Evolutionary conservation across 495 filamentous ascomycete genomes (phyloP).

Genomic region (Neurospora sp.): DNA sequence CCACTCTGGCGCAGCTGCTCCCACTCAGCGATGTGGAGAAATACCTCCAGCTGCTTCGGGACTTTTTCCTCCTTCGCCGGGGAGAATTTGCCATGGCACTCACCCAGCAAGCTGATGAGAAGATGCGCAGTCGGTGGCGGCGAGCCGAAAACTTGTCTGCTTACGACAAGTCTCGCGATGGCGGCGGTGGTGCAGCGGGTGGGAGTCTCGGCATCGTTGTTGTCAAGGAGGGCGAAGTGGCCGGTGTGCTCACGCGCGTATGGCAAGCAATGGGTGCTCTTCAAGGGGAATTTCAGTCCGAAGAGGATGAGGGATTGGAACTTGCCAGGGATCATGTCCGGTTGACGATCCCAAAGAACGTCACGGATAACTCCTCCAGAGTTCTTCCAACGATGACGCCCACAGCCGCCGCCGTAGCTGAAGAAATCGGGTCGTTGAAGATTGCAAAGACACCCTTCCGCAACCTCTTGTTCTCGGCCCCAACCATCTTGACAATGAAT

Average conservation of each 20-base stretch:
- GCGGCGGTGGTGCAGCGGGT: slow-evolving; percentile 3
- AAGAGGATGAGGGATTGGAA: slow-evolving; percentile 70
- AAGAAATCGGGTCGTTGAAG: slow-evolving; percentile 12
- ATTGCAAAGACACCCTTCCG: slow-evolving; percentile 50
- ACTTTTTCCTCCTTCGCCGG: slow-evolving; percentile 77
- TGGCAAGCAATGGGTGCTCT: slow-evolving; percentile 69
- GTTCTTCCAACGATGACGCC: slow-evolving; percentile 10
- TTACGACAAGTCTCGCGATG: slow-evolving; percentile 36
- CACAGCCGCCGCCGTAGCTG: slow-evolving; percentile 4
- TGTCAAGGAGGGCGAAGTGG: slow-evolving; percentile 81
- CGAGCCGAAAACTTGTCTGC: slow-evolving; percentile 38
- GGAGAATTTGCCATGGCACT: slow-evolving; percentile 87
- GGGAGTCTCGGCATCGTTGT: slow-evolving; percentile 36
- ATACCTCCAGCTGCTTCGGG: slow-evolving; percentile 63
- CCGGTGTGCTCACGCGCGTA: slow-evolving; percentile 57
- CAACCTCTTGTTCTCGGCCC: slow-evolving; percentile 71
- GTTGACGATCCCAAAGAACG: slow-evolving; percentile 46
- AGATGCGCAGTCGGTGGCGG: slow-evolving; percentile 50
- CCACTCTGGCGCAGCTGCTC: slow-evolving; percentile 67
- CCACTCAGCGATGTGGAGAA: slow-evolving; percentile 67
- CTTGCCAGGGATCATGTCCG: slow-evolving; percentile 67
- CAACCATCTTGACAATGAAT: slow-evolving; percentile 59
- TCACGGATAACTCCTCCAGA: slow-evolving; percentile 7
- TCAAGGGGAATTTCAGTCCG: slow-evolving; percentile 51
- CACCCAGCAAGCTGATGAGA: slow-evolving; percentile 72